Conservation (phyloP, 179 eudicot species). For the Silene vulgaris region DNA sequence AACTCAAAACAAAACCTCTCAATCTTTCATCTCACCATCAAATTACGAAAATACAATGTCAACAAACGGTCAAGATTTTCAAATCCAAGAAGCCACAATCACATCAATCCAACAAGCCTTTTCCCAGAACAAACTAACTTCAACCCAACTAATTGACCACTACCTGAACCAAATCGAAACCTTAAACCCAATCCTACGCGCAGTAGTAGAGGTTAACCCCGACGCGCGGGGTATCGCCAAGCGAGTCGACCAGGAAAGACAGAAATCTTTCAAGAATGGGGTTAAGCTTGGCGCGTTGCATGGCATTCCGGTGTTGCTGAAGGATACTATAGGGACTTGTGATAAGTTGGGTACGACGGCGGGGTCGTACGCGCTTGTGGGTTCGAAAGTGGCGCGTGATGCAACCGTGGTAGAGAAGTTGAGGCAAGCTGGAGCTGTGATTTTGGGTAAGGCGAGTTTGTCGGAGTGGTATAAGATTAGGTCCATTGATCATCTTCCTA, state of each 20-base stretch:
- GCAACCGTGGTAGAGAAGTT: constrained; percentile 48
- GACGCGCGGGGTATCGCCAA: constrained; percentile 46
- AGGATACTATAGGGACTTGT: constrained; percentile 42
- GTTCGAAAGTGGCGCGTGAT: constrained; percentile 51
- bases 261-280: constrained; percentile 1
- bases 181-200: constrained; percentile 53
- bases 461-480: constrained; percentile 56
- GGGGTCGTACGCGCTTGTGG: constrained; percentile 49
- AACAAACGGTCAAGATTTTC: constrained; percentile 27
- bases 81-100: constrained; percentile 40
- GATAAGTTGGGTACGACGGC: constrained; percentile 51
- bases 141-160: constrained; percentile 45
- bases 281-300: constrained; percentile 35
- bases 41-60: not conserved
- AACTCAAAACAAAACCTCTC: too few species aligned
- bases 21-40: too few species aligned
- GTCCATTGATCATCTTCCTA: constrained; percentile 44
- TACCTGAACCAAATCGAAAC: constrained; percentile 44
- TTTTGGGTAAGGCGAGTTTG: constrained; percentile 54
- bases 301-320: constrained; percentile 50
- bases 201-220: constrained; percentile 54
- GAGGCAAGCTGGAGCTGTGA: constrained; percentile 45
- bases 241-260: constrained; percentile 37
- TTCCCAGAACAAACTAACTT: constrained; percentile 38
- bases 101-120: constrained; percentile 38